Base-by-base conservation (phyloP, 108 stramenopile species). In the Fistulifera pelliculosa region DNA sequence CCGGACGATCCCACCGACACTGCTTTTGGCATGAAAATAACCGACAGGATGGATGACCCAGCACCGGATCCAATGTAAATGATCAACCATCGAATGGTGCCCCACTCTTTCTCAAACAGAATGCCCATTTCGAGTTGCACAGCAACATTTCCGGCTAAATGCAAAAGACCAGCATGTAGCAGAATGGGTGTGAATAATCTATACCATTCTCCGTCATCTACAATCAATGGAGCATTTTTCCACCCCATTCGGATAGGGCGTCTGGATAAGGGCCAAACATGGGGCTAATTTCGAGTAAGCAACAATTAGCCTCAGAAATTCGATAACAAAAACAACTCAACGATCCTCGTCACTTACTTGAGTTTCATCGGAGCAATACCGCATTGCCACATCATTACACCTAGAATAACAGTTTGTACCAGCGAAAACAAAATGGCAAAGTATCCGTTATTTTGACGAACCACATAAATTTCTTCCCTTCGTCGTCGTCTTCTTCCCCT, bases 71-170 rank as follows among this genome's bases (percentile, higher is more conserved):
- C 58, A 5, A 93, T 28, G 58, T 93, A 93, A 6, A 93, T 58
- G 12, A 89, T 60, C 0, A 79, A 27, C 84, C 84, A 89, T 3
- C 67, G 71, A 13, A 63, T 11, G 21, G 54, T 62, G 17, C 91
- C 91, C 91, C 91, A 93, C 69, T 93, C 86, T 19, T 73, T 75
- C 56, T 87, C 90, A 54, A 80, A 92, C 38, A 76, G 73, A 45
- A 76, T 79, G 1, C 79, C 77, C 12, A 71, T 73, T 12, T 93
- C 91, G n/a, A 86, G 15, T 54, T 93, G 91, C 0, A 88, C 82
- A 0, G 71, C 22, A 11, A 86, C 66, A 64, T 93, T 93, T 22
- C 76, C 71, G 11, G 73, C 16, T 47, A 93, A 58, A 47, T 93
- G 91, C 41, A 93, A 71, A 8, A 93, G 41, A 25, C 91, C 91